These are phyloP conservation scores for Coprinellus micaceus DNA, from an alignment of 768 basidiomycete genomes.

Conservation along the genomic window DNA sequence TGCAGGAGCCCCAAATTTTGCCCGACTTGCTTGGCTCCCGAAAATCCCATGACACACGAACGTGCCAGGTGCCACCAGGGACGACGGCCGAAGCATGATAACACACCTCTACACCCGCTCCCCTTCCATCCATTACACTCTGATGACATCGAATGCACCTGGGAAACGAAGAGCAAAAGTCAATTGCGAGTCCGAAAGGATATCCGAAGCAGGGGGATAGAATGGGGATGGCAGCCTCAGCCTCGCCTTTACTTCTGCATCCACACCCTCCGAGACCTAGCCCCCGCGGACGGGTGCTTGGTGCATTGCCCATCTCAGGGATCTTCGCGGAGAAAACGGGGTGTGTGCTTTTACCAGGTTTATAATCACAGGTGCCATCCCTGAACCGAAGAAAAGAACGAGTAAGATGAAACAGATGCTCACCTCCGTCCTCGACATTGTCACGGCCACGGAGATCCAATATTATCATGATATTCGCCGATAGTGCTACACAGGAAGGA, in stretches of 20 bases:
- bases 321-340: conserved; percentile 47
- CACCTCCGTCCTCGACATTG: too few relatives aligned
- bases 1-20: too few relatives aligned
- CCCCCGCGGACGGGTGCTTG: conserved; percentile 13
- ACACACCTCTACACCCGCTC: too few relatives aligned
- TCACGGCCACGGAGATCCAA: too few relatives aligned
- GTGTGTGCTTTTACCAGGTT: conserved; percentile 88
- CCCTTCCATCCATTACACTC: background rate
- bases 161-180: background rate
- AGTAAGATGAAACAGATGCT: conserved; percentile 17
- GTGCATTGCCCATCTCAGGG: conserved; percentile 28
- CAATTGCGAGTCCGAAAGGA: background rate
- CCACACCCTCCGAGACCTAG: conserved; percentile 54
- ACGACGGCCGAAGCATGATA: too few relatives aligned
- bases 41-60: too few relatives aligned
- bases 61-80: too few relatives aligned
- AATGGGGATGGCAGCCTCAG: conserved; percentile 49
- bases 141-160: background rate
- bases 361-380: conserved; percentile 60
- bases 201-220: background rate
- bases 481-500: conserved; percentile 1
- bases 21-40: too few relatives aligned
- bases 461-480: background rate
- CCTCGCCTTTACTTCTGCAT: conserved; percentile 87
- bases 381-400: conserved; percentile 14